Evolutionary conservation across 1,284 basidiomycete genomes (phyloP).

Genomic region (Apiotrichum porosum): DNA sequence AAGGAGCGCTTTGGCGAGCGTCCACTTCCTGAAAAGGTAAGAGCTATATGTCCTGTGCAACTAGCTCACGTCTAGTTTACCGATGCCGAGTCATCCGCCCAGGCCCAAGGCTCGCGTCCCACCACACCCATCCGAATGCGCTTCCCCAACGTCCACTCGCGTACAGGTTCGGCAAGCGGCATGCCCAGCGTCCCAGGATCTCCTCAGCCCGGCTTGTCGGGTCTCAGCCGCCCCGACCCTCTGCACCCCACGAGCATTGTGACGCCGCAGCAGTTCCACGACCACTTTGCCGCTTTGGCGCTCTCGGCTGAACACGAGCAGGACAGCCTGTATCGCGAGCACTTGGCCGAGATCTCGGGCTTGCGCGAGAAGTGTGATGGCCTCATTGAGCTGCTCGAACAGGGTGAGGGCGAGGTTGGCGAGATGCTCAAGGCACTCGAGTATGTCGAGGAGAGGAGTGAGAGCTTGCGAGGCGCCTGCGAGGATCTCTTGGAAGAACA

Average conservation of each 20-base stretch:
- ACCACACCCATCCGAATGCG: slow-evolving; percentile 3
- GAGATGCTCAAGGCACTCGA: slow-evolving; percentile 76
- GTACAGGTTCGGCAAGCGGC: slow-evolving; percentile 8
- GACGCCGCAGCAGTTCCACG: slow-evolving; percentile 88
- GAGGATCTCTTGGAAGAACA: slow-evolving; percentile 80
- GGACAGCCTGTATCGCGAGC: slow-evolving; percentile 79
- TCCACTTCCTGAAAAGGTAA: slow-evolving; percentile 67
- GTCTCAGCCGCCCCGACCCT: slow-evolving; percentile 38
- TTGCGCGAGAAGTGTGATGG: slow-evolving; percentile 70
- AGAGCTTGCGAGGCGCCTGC: slow-evolving; percentile 81
- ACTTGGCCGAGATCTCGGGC: slow-evolving; percentile 66
- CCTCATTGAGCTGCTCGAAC: slow-evolving; percentile 63
- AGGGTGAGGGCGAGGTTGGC: slow-evolving; percentile 66
- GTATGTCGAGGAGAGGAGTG: slow-evolving; percentile 80
- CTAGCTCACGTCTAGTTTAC: slow-evolving; percentile 16
- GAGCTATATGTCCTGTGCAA: slow-evolving; percentile 10
- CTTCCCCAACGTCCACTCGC: slow-evolving; percentile 7
- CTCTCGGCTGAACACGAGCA: slow-evolving; percentile 82
- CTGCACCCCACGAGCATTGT: slow-evolving; percentile 57
- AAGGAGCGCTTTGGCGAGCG: slow-evolving; percentile 61
- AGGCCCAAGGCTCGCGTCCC: slow-evolving; percentile 44
- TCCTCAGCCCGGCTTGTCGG: slow-evolving; percentile 10
- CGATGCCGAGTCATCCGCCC: slow-evolving; percentile 21
- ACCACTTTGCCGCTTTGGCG: slow-evolving; percentile 85
- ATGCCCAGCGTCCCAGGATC: slow-evolving; percentile 16